Evolutionary conservation across 768 basidiomycete genomes (phyloP).

Genomic region (Xerocomellus amylosporus): DNA sequence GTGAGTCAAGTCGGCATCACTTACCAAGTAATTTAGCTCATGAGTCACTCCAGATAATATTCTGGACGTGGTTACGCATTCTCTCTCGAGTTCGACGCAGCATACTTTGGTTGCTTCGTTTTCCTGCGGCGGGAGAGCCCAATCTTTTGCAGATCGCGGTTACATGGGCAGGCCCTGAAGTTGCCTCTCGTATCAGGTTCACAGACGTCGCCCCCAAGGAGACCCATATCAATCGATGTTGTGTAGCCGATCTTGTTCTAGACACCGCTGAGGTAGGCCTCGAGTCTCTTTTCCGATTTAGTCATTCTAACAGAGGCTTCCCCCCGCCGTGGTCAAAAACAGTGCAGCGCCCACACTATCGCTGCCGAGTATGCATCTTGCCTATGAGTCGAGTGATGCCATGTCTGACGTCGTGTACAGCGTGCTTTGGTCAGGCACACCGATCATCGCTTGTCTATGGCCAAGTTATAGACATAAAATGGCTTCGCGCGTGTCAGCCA

Average conservation of each 20-base stretch:
- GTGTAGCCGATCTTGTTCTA: conserved; percentile 50
- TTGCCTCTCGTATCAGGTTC: conserved; percentile 45
- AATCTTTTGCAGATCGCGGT: conserved; percentile 42
- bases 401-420: conserved; percentile 25
- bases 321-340: neutral
- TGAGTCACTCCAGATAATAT: conserved; percentile 34
- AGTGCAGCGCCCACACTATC: conserved; percentile 55
- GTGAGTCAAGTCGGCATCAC: conserved; percentile 19
- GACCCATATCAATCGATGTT: conserved; percentile 42
- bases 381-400: neutral
- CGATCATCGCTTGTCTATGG: conserved; percentile 45
- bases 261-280: conserved; percentile 47
- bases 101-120: conserved; percentile 53
- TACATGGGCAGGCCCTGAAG: conserved; percentile 45
- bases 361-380: conserved; percentile 42
- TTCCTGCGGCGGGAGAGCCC: conserved; percentile 46
- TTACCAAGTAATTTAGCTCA: neutral
- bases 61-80: conserved; percentile 49
- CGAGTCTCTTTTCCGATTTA: neutral
- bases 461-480: conserved; percentile 47
- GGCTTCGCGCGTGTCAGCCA: conserved; percentile 50
- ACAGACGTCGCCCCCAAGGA: conserved; percentile 49
- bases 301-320: neutral
- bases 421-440: conserved; percentile 52
- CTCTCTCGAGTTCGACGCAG: conserved; percentile 42